Conservation (phyloP, 495 filamentous ascomycete species). For the Aspergillus leporis region DNA sequence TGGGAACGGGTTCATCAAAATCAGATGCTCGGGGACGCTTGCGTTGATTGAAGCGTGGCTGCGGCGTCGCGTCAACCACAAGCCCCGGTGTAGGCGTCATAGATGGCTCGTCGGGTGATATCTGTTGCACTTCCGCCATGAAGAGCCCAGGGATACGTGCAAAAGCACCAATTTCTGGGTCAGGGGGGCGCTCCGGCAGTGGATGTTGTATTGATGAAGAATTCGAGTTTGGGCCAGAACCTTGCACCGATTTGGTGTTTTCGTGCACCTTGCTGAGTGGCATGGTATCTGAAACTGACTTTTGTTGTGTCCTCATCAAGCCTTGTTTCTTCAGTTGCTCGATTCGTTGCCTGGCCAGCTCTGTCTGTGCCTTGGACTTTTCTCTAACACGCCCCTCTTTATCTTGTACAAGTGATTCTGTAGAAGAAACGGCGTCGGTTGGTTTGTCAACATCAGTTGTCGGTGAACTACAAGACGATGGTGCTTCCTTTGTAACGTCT, state of each 20-base stretch:
- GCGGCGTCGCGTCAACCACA: conserved; percentile 26
- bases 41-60: conserved; percentile 42
- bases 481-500: conserved; percentile 17
- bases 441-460: conserved; percentile 19
- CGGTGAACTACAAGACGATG: conserved; percentile 16
- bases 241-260: conserved; percentile 6
- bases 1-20: conserved; percentile 56
- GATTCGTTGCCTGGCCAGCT: conserved; percentile 52
- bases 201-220: conserved; percentile 37
- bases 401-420: conserved; percentile 18
- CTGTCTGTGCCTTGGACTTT: conserved; percentile 58
- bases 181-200: conserved; percentile 45
- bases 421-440: conserved; percentile 6
- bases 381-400: conserved; percentile 40
- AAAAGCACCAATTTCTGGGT: conserved; percentile 26
- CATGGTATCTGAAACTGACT: conserved; percentile 18
- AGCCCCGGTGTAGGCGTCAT: conserved; percentile 13
- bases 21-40: conserved; percentile 89
- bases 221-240: conserved; percentile 1
- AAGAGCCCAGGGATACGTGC: conserved; percentile 55
- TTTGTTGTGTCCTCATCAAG: conserved; percentile 35
- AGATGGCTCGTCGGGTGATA: conserved; percentile 6
- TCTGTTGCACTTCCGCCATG: conserved; percentile 37
- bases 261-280: conserved; percentile 6
- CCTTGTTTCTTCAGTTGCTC: conserved; percentile 51